A percentile compares a stretch with the other conserved stretches of the same genome.
Evolutionary conservation across 495 filamentous ascomycete species (phyloP).

Genomic region (Alectoria sarmentosa): DNA sequence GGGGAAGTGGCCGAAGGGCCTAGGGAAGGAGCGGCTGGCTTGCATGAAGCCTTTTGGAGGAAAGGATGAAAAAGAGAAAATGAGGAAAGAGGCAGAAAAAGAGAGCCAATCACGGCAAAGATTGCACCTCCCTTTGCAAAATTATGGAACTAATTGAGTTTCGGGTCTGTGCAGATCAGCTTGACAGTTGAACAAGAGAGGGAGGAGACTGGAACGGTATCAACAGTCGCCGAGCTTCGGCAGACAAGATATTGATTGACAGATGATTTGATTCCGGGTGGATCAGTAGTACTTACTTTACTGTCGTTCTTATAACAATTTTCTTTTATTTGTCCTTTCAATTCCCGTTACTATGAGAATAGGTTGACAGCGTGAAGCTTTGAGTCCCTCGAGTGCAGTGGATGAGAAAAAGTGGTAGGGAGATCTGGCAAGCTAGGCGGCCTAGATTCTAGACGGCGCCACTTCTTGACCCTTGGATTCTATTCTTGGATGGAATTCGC

Average conservation of each 20-base stretch:
- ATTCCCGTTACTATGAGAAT: too few relatives aligned
- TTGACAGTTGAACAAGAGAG: conserved; percentile 4
- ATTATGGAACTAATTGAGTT: conserved; percentile 7
- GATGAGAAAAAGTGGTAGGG: neutral
- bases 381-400: too few relatives aligned
- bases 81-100: too few relatives aligned
- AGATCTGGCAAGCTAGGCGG: conserved; percentile 5
- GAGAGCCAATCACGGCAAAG: neutral
- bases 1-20: neutral
- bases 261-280: too few relatives aligned
- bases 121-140: neutral
- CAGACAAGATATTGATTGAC: too few relatives aligned
- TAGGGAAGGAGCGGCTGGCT: conserved; percentile 7
- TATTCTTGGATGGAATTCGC: neutral
- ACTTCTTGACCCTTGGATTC: conserved; percentile 17
- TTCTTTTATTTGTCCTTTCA: too few relatives aligned
- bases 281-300: too few relatives aligned
- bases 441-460: neutral
- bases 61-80: too few relatives aligned
- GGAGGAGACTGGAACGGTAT: neutral
- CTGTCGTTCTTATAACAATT: too few relatives aligned
- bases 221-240: neutral
- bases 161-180: neutral
- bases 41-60: neutral
- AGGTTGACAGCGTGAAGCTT: too few relatives aligned